Evolutionary conservation across 2,329 filamentous ascomycete species (phyloP), one percentile per base, ranked within the genome.

Genomic region (Penicillium nordicum): DNA sequence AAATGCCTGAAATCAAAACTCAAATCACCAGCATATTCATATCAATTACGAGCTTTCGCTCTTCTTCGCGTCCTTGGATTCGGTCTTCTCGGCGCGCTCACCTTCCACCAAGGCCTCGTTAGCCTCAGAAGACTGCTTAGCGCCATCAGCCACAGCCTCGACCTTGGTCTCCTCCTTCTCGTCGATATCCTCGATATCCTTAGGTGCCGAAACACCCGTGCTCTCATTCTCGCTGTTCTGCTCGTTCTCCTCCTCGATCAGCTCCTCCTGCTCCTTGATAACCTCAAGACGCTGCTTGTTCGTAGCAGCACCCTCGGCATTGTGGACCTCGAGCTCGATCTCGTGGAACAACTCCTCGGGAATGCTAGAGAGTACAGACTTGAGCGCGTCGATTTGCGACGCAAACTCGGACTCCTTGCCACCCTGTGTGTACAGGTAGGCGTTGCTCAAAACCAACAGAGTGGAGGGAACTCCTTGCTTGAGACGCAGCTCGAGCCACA

Each of bases 231-330:
- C 84, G 71, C 92, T 84, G 69, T 90, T 89, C 78, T 99, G 93
- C 79, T 94, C 85, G 62, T 93, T 95, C 80, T 99, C 94, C 72
- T 99, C 94, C 62, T 96, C 88, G 57, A 99, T 99, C 61, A 99
- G 85, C 73, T 97, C 94, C 75, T 99, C 90, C 80, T 99, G 94
- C 80, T 99, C 94, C 83, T 92, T 95, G 72, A 99, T 84, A 16
- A 99, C 94, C 80, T 99, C 94, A 41, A 99, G 88, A 73, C 94
- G 89, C 81, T 97, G 94, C 83, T 95, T 97, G 84, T 99, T 99
- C 63, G 94, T 99, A 25, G 94, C 94, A 11, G 92, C 93, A 59
- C 94, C 94, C 78, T 99, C 94, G 47, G 93, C 92, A 59, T 88
- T 96, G 82, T 97, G 91, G 10, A 99, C 92, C 79, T 99, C 94